Conservation (phyloP, 352 stramenopile species). For the Phytophthora pinifolia region DNA sequence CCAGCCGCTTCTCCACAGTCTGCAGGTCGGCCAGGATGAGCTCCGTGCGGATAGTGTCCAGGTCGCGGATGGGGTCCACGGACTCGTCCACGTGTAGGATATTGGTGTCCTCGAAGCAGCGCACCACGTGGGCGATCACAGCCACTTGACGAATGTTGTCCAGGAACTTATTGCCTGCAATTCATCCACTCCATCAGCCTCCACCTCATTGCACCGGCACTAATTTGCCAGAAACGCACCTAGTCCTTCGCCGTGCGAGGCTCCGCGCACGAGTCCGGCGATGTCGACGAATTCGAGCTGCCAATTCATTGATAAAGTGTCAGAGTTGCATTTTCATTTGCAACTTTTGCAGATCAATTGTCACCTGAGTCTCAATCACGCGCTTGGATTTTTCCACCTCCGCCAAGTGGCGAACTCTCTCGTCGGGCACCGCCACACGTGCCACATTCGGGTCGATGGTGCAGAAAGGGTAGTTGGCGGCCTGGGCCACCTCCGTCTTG, state of each 20-base stretch:
- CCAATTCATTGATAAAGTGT: conserved; percentile 14
- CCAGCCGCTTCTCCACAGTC: conserved; percentile 69
- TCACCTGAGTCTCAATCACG: conserved; percentile 66
- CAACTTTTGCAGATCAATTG: conserved; percentile 6
- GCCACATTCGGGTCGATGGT: conserved; percentile 89
- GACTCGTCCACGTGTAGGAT: conserved; percentile 97
- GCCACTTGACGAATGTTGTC: conserved; percentile 86
- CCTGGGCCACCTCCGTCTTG: conserved; percentile 82
- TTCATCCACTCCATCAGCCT: conserved; percentile 4
- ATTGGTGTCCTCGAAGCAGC: conserved; percentile 98
- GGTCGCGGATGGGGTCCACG: conserved; percentile 96
- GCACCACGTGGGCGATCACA: conserved; percentile 90
- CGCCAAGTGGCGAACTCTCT: conserved; percentile 58
- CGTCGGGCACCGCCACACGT: conserved; percentile 69
- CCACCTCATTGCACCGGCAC: neutral
- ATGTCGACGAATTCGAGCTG: conserved; percentile 90
- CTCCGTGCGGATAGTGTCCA: conserved; percentile 98
- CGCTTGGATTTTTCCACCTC: conserved; percentile 77
- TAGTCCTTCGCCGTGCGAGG: conserved; percentile 79
- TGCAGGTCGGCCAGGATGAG: conserved; percentile 92
- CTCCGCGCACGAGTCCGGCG: conserved; percentile 79
- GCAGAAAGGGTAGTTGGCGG: conserved; percentile 90
- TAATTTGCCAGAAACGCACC: conserved; percentile 24
- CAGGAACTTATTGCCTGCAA: conserved; percentile 82
- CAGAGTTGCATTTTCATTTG: conserved; percentile 1